Conservation (phyloP, 1,284 basidiomycete species). For the Rhodotorula mucilaginosa region DNA sequence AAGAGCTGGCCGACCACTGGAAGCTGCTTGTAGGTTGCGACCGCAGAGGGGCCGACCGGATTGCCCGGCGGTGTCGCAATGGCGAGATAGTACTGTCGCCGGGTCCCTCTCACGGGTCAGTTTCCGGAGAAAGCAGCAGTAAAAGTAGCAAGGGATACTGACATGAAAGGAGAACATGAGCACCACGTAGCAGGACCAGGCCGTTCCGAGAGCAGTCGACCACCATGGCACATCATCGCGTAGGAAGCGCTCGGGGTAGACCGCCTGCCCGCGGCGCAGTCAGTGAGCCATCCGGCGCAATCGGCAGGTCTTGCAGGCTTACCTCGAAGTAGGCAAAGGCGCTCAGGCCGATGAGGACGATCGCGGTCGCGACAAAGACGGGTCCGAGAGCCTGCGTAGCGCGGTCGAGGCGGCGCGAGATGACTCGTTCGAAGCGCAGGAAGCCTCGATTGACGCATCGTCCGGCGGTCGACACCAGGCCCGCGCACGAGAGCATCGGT, state of each 20-base stretch:
- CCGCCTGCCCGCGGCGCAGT: conserved; percentile 14
- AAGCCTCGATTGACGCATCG: conserved; percentile 13
- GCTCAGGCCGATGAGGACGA: conserved; percentile 66
- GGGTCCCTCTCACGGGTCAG: neutral
- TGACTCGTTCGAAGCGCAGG: conserved; percentile 7
- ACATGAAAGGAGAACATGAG: conserved; percentile 41
- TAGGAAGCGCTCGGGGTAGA: conserved; percentile 33
- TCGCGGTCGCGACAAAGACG: conserved; percentile 76
- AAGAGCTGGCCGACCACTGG: conserved; percentile 3
- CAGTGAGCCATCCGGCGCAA: no score
- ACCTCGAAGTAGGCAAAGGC: conserved; percentile 65
- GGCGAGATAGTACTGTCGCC: conserved; percentile 40
- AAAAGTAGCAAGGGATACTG: neutral
- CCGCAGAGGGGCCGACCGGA: conserved; percentile 21
- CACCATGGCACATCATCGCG: conserved; percentile 36
- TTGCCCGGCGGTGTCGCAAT: conserved; percentile 36
- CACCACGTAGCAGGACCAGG: conserved; percentile 38
- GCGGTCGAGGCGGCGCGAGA: conserved; percentile 14
- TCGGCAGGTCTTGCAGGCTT: no score
- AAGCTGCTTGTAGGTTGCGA: neutral
- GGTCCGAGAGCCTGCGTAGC: conserved; percentile 87
- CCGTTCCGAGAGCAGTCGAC: conserved; percentile 27
- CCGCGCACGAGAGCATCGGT: conserved; percentile 1
- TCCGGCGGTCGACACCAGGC: neutral
- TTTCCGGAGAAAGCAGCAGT: neutral